Conservation (phyloP, 2,329 filamentous ascomycete genomes). For the Orbilia oligospora region DNA sequence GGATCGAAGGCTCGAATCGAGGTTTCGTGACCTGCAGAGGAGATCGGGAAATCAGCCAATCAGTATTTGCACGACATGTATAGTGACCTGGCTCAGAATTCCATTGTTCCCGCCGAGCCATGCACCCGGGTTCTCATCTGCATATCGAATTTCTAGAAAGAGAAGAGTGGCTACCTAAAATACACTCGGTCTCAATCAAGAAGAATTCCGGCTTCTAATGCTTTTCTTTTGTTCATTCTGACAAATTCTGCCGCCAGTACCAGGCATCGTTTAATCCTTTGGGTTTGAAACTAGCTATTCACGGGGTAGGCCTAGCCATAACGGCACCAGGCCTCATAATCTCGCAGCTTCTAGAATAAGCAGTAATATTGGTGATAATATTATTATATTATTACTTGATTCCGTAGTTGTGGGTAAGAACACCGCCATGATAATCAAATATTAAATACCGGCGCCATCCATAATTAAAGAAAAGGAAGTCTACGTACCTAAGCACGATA, state of each 20-base stretch:
- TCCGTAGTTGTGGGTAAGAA: conserved; percentile 1
- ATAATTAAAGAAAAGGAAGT: conserved; percentile 3
- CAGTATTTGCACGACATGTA: conserved; percentile 10
- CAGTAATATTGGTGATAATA: conserved; percentile 14
- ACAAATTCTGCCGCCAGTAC: conserved; percentile 4
- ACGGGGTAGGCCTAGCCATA: conserved; percentile 22
- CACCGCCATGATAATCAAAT: conserved; percentile 31
- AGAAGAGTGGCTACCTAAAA: conserved; percentile 13
- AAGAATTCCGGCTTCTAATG: neutral
- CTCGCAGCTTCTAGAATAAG: conserved; percentile 27
- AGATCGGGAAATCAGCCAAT: conserved; percentile 26
- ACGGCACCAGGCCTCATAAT: conserved; percentile 18
- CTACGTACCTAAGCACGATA: neutral
- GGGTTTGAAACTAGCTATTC: conserved; percentile 19
- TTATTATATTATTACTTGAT: neutral
- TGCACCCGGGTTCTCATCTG: neutral
- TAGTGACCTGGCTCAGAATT: conserved; percentile 13
- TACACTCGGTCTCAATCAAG: neutral
- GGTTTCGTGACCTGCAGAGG: conserved; percentile 23
- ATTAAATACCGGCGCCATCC: neutral
- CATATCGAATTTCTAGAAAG: conserved; percentile 32
- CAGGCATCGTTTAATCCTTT: conserved; percentile 24
- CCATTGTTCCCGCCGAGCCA: neutral
- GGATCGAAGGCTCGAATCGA: conserved; percentile 23
- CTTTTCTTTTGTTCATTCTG: neutral